phyloP scores from a whole-genome alignment of 352 stramenopile species.

The Pythium rishiriense region DNA sequence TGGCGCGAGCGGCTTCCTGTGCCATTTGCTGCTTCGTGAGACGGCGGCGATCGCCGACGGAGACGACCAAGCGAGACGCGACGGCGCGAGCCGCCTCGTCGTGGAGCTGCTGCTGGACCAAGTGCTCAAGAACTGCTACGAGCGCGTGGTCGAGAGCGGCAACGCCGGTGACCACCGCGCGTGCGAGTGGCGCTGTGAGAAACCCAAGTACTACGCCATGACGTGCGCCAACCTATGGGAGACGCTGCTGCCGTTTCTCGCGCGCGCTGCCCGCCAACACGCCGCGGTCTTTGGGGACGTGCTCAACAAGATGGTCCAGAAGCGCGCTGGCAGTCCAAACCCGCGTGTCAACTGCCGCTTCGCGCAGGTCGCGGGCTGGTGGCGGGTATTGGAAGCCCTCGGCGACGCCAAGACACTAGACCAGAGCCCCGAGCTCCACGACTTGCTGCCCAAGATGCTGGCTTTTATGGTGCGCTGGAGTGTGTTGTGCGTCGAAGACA shows the following conservation, averaged over 20 bases:
- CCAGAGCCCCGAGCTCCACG: conserved; percentile 11
- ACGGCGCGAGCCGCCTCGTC: conserved; percentile 23
- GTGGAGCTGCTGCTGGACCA: conserved; percentile 50
- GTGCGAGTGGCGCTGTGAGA: conserved; percentile 53
- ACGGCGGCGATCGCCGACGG: conserved; percentile 13
- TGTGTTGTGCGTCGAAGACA: conserved; percentile 16
- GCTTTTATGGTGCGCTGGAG: conserved; percentile 29
- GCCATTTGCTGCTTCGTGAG: conserved; percentile 47
- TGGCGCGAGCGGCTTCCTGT: conserved; percentile 49
- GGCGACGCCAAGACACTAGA: conserved; percentile 18
- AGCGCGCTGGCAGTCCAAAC: background rate
- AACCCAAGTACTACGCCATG: conserved; percentile 66
- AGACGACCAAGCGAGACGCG: background rate
- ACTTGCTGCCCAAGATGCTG: conserved; percentile 33
- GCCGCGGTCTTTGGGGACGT: conserved; percentile 28
- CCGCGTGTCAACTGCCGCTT: conserved; percentile 54
- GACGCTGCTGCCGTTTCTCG: conserved; percentile 52
- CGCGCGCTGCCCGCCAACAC: conserved; percentile 38
- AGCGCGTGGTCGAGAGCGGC: conserved; percentile 19
- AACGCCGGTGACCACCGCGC: conserved; percentile 20
- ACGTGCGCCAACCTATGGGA: conserved; percentile 59
- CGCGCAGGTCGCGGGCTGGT: conserved; percentile 55
- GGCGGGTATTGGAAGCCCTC: conserved; percentile 52
- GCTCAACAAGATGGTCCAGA: conserved; percentile 18
- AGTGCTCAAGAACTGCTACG: conserved; percentile 38